phyloP scores from a whole-genome alignment of 2,329 filamentous ascomycete genomes.

The Cladosporium colombiae region DNA sequence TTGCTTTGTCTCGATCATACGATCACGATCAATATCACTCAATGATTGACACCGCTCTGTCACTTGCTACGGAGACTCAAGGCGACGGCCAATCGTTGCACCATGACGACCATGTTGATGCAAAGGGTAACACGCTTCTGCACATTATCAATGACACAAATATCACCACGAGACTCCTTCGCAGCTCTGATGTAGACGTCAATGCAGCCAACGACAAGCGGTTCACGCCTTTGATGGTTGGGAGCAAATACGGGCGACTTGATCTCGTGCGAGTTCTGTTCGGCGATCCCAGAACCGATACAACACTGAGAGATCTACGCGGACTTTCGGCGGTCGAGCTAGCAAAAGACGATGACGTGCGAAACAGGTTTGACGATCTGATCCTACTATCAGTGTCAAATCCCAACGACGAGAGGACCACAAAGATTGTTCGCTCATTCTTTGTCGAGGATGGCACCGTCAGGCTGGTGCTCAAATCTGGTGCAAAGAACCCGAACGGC shows the following conservation, averaged over 20 bases:
- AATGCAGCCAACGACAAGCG: constrained; percentile 94
- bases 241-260: constrained; percentile 94
- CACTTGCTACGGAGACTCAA: constrained; percentile 72
- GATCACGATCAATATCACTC: constrained; percentile 82
- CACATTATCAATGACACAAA: constrained; percentile 89
- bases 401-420: constrained; percentile 76
- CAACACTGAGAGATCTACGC: constrained; percentile 78
- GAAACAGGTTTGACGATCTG: constrained; percentile 94
- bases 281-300: constrained; percentile 81
- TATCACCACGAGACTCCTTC: constrained; percentile 72
- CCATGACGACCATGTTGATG: constrained; percentile 88
- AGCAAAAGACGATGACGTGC: constrained; percentile 95
- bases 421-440: constrained; percentile 89
- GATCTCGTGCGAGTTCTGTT: constrained; percentile 91
- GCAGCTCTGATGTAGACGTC: constrained; percentile 88
- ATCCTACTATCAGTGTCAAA: constrained; percentile 75
- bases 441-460: constrained; percentile 97
- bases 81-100: constrained; percentile 78
- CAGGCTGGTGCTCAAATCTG: constrained; percentile 90
- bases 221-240: constrained; percentile 96
- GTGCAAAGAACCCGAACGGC: constrained; percentile 75
- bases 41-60: constrained; percentile 84
- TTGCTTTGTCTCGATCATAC: constrained; percentile 92
- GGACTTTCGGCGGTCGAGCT: constrained; percentile 93
- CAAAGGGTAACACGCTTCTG: constrained; percentile 90